Percentiles rank a stretch among this genome's conserved stretches.
These are phyloP conservation scores for Fusarium sp. DNA, from an alignment of 2,329 filamentous ascomycete species.

Conservation along the genomic window DNA sequence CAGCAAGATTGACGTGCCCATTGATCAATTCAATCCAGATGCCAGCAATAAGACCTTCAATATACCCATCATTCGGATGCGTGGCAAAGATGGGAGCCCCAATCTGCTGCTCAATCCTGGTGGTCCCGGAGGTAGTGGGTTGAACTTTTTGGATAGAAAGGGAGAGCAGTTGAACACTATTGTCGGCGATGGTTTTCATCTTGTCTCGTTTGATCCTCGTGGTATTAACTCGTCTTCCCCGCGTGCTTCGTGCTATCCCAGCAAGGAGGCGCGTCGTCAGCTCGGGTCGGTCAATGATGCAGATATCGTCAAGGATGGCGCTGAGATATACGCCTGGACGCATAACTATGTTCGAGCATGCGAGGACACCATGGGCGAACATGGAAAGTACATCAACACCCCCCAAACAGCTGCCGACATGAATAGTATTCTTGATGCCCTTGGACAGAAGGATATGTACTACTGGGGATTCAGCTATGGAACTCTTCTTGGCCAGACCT, in stretches of 20 bases:
- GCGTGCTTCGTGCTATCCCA: slow-evolving; percentile 57
- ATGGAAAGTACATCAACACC: slow-evolving; percentile 62
- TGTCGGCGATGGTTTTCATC: slow-evolving; percentile 60
- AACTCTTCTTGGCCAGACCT: slow-evolving; percentile 57
- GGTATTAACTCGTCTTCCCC: slow-evolving; percentile 55
- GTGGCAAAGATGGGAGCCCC: slow-evolving; percentile 58
- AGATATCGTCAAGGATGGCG: slow-evolving; percentile 52
- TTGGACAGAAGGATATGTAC: slow-evolving; percentile 51
- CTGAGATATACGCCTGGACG: slow-evolving; percentile 58
- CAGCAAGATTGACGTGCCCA: slow-evolving; percentile 59
- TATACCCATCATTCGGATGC: slow-evolving; percentile 61
- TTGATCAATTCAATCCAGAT: slow-evolving; percentile 60
- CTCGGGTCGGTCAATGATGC: slow-evolving; percentile 43
- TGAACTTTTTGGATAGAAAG: slow-evolving; percentile 53
- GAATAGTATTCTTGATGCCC: slow-evolving; percentile 62
- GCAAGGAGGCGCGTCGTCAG: slow-evolving; percentile 49
- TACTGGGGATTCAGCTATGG: slow-evolving; percentile 62
- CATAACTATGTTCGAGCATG: slow-evolving; percentile 59
- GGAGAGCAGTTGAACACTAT: slow-evolving; percentile 55
- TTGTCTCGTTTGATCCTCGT: slow-evolving; percentile 63
- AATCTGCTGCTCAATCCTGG: slow-evolving; percentile 63
- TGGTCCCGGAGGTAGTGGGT: slow-evolving; percentile 62
- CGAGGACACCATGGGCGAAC: slow-evolving; percentile 59
- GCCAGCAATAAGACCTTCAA: slow-evolving; percentile 57
- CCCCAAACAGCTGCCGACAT: slow-evolving; percentile 66